phyloP scores from a whole-genome alignment of 2,329 filamentous ascomycete species.

The Ascochyta koolunga region DNA sequence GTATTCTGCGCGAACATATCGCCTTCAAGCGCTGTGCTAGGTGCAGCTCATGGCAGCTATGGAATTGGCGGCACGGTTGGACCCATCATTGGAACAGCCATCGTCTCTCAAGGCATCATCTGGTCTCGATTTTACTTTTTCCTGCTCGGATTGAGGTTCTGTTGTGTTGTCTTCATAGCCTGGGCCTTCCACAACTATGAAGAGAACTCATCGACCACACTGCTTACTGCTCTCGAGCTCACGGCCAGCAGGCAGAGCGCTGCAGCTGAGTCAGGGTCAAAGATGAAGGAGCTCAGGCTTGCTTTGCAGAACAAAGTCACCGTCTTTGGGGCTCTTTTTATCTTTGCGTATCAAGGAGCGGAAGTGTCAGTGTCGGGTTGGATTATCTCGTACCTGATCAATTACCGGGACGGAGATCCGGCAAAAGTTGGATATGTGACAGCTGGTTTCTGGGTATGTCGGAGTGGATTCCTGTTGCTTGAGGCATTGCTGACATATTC shows the following conservation, averaged over 20 bases:
- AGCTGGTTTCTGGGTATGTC: slow-evolving; percentile 63
- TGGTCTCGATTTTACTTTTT: slow-evolving; percentile 80
- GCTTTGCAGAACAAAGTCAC: slow-evolving; percentile 64
- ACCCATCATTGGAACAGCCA: slow-evolving; percentile 75
- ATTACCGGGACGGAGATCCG: slow-evolving; percentile 71
- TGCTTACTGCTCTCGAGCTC: slow-evolving; percentile 53
- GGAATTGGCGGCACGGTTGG: slow-evolving; percentile 61
- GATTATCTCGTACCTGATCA: slow-evolving; percentile 85
- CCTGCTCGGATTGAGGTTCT: slow-evolving; percentile 62
- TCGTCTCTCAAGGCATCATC: slow-evolving; percentile 65
- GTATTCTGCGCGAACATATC: slow-evolving; percentile 62
- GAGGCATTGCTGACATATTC: slow-evolving; percentile 36
- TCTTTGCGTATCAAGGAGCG: slow-evolving; percentile 85
- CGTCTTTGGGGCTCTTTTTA: slow-evolving; percentile 77
- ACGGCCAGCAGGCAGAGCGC: slow-evolving; percentile 51
- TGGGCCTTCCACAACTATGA: slow-evolving; percentile 77
- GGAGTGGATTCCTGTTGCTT: neutral
- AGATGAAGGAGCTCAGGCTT: slow-evolving; percentile 56
- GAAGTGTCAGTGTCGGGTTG: slow-evolving; percentile 85
- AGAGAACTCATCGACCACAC: slow-evolving; percentile 58
- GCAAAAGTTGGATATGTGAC: slow-evolving; percentile 79
- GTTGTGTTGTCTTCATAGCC: slow-evolving; percentile 63
- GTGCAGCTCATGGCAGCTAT: slow-evolving; percentile 69
- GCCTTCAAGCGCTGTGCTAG: slow-evolving; percentile 60
- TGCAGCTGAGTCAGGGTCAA: slow-evolving; percentile 47